phyloP scores from a whole-genome alignment of 164 flowering plant species.

The Stephania japonica region DNA sequence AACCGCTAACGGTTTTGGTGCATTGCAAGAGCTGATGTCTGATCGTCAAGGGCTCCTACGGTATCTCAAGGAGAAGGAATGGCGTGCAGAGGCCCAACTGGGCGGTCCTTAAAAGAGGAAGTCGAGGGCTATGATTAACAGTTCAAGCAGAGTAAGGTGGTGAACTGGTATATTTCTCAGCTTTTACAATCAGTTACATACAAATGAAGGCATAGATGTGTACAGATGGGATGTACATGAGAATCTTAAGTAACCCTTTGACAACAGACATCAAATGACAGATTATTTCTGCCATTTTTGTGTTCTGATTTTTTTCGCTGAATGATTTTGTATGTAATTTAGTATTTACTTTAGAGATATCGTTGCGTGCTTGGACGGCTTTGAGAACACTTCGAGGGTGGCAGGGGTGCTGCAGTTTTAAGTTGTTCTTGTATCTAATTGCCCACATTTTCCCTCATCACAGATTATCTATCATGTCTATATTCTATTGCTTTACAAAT shows the following conservation, averaged over 20 bases:
- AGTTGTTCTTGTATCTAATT: not conserved
- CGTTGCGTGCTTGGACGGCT: not conserved
- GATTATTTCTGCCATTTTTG: not conserved
- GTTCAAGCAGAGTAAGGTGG: not conserved
- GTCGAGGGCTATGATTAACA: constrained; percentile 10
- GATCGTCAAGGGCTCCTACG: constrained; percentile 52
- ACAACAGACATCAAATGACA: not conserved
- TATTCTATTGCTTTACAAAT: not conserved
- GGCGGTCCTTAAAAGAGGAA: constrained; percentile 32
- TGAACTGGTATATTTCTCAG: not conserved
- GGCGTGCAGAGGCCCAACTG: constrained; percentile 36
- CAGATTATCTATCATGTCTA: not conserved
- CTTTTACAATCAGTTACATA: not conserved
- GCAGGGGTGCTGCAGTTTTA: not conserved
- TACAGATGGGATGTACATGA: not conserved
- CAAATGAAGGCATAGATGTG: not conserved
- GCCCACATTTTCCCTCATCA: not conserved
- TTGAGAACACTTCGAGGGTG: too few relatives aligned
- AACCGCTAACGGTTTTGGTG: constrained; percentile 30
- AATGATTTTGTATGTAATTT: not conserved
- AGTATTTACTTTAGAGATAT: not conserved
- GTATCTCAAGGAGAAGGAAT: constrained; percentile 67
- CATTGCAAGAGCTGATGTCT: constrained; percentile 28
- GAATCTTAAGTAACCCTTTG: not conserved
- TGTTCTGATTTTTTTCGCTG: not conserved